A percentile compares a stretch with the other conserved stretches of the same genome.
Conservation (phyloP, 441 rosid species). For the Eruca vesicaria region DNA sequence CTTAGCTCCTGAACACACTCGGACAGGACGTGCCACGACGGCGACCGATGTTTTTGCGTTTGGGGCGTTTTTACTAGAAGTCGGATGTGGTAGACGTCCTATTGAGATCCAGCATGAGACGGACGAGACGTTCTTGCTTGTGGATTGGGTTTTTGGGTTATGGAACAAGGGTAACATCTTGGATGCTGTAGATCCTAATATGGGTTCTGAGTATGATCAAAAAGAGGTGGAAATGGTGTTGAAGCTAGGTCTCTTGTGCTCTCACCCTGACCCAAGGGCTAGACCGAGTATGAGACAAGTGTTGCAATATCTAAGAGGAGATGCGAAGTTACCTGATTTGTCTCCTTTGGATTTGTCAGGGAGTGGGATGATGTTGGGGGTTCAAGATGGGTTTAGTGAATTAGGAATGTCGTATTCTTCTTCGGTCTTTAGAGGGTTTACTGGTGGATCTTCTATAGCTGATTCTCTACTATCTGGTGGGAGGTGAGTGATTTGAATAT, state of each 20-base stretch:
- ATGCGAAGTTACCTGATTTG: conserved; percentile 49
- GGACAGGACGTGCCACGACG: conserved; percentile 73
- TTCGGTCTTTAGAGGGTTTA: conserved; percentile 30
- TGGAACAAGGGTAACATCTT: conserved; percentile 43
- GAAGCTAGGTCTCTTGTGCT: conserved; percentile 76
- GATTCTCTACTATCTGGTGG: conserved; percentile 38
- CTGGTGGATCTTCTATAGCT: conserved; percentile 33
- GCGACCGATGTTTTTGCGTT: conserved; percentile 80
- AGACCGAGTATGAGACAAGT: conserved; percentile 76
- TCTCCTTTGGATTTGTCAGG: conserved; percentile 34
- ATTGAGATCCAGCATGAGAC: conserved; percentile 39
- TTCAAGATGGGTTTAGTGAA: conserved; percentile 46
- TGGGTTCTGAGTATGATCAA: conserved; percentile 46
- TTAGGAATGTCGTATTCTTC: conserved; percentile 32
- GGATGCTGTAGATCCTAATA: conserved; percentile 48
- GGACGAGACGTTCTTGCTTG: conserved; percentile 59
- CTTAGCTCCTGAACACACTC: conserved; percentile 77
- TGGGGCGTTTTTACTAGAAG: conserved; percentile 80
- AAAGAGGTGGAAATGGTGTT: conserved; percentile 47
- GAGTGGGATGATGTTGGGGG: conserved; percentile 31
- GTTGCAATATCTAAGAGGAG: conserved; percentile 58
- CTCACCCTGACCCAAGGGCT: conserved; percentile 45
- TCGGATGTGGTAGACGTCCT: conserved; percentile 75
- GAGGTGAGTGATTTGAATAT: conserved; percentile 17
- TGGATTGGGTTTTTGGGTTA: conserved; percentile 71